These are phyloP conservation scores for Mastigamoeba balamuthi DNA, from an alignment of 78 protist genomes.

Conservation along the genomic window DNA sequence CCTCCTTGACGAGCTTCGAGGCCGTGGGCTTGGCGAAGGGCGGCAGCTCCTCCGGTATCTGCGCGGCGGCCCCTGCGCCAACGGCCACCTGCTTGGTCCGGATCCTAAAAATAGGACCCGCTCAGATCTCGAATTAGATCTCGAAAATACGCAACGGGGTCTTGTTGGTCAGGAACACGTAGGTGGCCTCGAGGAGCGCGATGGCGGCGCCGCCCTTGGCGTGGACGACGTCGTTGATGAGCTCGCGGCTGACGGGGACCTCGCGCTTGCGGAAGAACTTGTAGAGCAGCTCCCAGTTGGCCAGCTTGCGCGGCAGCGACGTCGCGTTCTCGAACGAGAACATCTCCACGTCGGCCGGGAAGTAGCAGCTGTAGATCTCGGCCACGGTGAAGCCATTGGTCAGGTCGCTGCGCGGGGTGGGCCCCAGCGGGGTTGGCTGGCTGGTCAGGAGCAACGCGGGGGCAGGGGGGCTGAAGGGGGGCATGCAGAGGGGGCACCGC, in stretches of 20 bases:
- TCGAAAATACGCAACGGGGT: not conserved
- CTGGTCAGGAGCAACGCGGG: too few species aligned
- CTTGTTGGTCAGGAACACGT: constrained; percentile 13
- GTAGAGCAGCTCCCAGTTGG: constrained; percentile 44
- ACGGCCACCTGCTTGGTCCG: too few species aligned
- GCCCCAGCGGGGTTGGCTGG: too few species aligned
- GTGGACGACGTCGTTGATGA: constrained; percentile 7
- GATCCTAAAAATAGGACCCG: too few species aligned
- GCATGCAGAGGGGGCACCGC: too few species aligned
- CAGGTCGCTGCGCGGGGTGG: constrained; percentile 46
- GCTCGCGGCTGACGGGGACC: not conserved
- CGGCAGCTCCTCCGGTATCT: too few species aligned
- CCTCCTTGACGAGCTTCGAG: too few species aligned
- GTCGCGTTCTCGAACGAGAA: constrained; percentile 62
- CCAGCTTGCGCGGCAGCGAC: not conserved
- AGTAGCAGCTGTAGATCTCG: constrained; percentile 66
- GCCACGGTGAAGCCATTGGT: constrained; percentile 69
- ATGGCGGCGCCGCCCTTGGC: constrained; percentile 5
- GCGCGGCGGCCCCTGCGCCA: too few species aligned
- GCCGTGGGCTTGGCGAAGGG: too few species aligned
- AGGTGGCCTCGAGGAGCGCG: not conserved
- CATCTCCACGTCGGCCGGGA: constrained; percentile 45
- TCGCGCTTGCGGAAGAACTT: constrained; percentile 10
- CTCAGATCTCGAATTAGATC: too few species aligned
- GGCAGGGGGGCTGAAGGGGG: too few species aligned